Base-by-base conservation (phyloP, 352 stramenopile genomes). In the Globisporangium acanthophoron region DNA sequence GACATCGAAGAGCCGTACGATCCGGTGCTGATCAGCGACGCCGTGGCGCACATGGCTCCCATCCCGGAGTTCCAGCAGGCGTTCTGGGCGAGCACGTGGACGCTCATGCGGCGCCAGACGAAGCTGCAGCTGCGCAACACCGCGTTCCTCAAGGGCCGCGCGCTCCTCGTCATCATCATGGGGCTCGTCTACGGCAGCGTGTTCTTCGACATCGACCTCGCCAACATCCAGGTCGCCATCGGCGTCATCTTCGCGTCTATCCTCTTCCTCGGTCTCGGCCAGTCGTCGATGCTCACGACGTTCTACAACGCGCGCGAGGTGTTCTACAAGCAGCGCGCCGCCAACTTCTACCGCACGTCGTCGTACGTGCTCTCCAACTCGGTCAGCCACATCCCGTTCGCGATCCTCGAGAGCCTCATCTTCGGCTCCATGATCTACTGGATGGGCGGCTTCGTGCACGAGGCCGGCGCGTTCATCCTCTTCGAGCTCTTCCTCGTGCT, bases 1-100 rank as follows among this genome's bases (percentile, higher is more conserved):
- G 88, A 98, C 67, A 81, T 95, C 13, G 85, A 88, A n/a, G 73
- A 73, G 16, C 69, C 96, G 18, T 96, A 97, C 62, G 92, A 98
- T 61, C 83, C 96, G n/a, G 62, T 95, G 11, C 77, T 97, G 20
- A 37, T 98, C 33, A 67, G 96, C 27, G 82, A 91, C 64, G 76
- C 90, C 15, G 85, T 71, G 48, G 59, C 71, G 48, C 68, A 76
- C 39, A 62, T 88, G 20, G 51, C 70, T 1, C 56, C 62, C 18
- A 73, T 83, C 3, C 64, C 59, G 3, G 62, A 70, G 59, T 85
- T 81, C 58, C 61, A 78, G 57, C 72, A 82, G 52, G 54, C 47
- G 3, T 85, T 83, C 51, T 68, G 57, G 62, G 58, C 61, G 12
- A 74, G 62, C 40, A 80, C 70, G 33, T 73, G 64, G 65, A 82